Conservation (phyloP, 2,329 filamentous ascomycete species). For the Botryotinia narcissicola region DNA sequence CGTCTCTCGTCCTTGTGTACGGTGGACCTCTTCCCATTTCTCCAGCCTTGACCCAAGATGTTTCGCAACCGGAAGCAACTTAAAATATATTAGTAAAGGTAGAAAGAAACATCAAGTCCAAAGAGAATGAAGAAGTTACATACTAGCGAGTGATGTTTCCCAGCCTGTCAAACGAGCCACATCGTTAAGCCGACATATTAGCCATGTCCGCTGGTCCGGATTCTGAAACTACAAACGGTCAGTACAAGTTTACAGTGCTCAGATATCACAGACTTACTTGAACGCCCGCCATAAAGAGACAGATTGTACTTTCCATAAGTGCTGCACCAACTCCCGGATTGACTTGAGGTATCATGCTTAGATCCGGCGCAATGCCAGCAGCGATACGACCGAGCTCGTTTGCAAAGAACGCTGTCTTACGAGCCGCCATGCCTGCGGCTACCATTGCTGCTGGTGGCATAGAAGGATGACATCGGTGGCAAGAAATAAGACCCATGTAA, state of each 20-base stretch:
- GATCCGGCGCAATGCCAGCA: conserved; percentile 61
- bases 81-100: background rate
- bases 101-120: background rate
- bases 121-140: background rate
- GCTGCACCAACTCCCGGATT: conserved; percentile 77
- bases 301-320: conserved; percentile 77
- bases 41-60: conserved; percentile 74
- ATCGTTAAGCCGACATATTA: conserved; percentile 69
- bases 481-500: conserved; percentile 78
- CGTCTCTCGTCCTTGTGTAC: conserved; percentile 55
- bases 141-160: conserved; percentile 71
- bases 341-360: conserved; percentile 51
- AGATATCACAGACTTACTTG: conserved; percentile 47
- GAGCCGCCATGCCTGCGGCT: conserved; percentile 75
- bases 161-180: conserved; percentile 81
- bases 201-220: conserved; percentile 71
- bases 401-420: conserved; percentile 67
- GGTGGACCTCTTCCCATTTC: conserved; percentile 72
- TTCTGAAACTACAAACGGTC: conserved; percentile 61
- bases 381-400: conserved; percentile 76
- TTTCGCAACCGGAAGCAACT: conserved; percentile 78
- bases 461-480: conserved; percentile 77
- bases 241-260: background rate
- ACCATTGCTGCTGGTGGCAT: conserved; percentile 89
- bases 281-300: conserved; percentile 82